Evolutionary conservation across 768 basidiomycete species (phyloP), one percentile per base, ranked within the genome.

Genomic region (Chiua virens): DNA sequence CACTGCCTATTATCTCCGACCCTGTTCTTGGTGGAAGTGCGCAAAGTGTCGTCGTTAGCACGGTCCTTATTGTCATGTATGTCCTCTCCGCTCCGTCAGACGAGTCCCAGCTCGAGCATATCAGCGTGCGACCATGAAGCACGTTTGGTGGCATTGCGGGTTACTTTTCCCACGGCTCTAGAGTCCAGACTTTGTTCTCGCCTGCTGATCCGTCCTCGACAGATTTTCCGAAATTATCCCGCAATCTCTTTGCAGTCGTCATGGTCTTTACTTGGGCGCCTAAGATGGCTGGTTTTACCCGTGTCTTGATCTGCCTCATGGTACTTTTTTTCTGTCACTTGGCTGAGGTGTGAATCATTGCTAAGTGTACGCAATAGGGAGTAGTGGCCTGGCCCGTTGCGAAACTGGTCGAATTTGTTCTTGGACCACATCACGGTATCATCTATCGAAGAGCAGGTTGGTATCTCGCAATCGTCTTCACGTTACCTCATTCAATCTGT

Each of bases 181-280:
- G 9, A 17, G 1, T 3, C 28, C 5, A 30, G 32, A 34, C 28
- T 23, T 9, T 27, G 37, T 13, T 17, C 30, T 18, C 9, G 14
- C 8, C 42, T 28, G 13, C 48, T 62, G 25, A 58, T 36, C 23
- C 17, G 23, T 9, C 47, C 35, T 42, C 38, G 36, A 34, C 59
- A 94, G 91, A 52, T 95, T 94, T 66, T 75, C 92, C 22, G 92
- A 95, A 72, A 91, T 95, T 56, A 94, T 95, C 54, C 92, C 92
- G 0, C 92, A 96, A 63, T 90, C 89, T 2, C 74, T 95, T n/a
- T 96, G 90, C 68, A 90, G 90, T 20, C 87, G 92, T 34, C 87
- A 92, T 73, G 93, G 93, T 20, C 79, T 95, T 5, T 89, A 87
- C 59, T 80, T 96, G 41, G 92, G 92, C 32, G 90, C 92, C 9